phyloP scores from a whole-genome alignment of 2,329 filamentous ascomycete species.

The Talaromyces sp. region DNA sequence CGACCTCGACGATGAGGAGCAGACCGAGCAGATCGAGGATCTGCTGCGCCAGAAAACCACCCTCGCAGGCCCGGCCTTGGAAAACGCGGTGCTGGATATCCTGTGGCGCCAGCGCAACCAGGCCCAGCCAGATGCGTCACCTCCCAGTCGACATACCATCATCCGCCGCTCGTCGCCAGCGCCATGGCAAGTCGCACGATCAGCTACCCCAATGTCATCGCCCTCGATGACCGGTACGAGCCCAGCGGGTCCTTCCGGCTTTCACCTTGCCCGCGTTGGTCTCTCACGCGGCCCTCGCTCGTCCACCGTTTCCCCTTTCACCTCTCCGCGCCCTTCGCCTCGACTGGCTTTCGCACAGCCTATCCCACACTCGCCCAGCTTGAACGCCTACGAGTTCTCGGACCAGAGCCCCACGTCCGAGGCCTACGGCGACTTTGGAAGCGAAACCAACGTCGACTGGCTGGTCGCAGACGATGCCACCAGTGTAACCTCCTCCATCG shows the following conservation, averaged over 20 bases:
- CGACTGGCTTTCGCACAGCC: slow-evolving; percentile 86
- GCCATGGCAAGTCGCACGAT: slow-evolving; percentile 76
- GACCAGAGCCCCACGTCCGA: slow-evolving; percentile 77
- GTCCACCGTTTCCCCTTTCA: slow-evolving; percentile 79
- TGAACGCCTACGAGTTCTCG: slow-evolving; percentile 94
- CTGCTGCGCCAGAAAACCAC: slow-evolving; percentile 71
- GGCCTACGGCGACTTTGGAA: slow-evolving; percentile 84
- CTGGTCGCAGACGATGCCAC: slow-evolving; percentile 82
- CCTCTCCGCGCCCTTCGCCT: slow-evolving; percentile 87
- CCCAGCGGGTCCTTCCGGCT: slow-evolving; percentile 78
- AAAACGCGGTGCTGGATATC: slow-evolving; percentile 80
- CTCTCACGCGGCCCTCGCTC: slow-evolving; percentile 74
- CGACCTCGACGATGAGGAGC: slow-evolving; percentile 81
- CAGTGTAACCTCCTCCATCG: slow-evolving; percentile 73
- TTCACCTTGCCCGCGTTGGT: slow-evolving; percentile 65
- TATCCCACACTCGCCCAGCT: slow-evolving; percentile 87
- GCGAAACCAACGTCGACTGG: slow-evolving; percentile 89
- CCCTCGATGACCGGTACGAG: slow-evolving; percentile 72
- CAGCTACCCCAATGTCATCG: slow-evolving; percentile 75
- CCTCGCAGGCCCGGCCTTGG: slow-evolving; percentile 68
- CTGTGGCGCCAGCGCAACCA: slow-evolving; percentile 57
- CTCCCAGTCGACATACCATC: slow-evolving; percentile 78
- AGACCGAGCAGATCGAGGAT: slow-evolving; percentile 81
- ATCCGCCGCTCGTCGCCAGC: slow-evolving; percentile 88
- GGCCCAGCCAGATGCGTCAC: slow-evolving; percentile 55